A percentile compares a stretch with the other conserved stretches of the same genome.
These are phyloP conservation scores for Ophiostoma quercus DNA, from an alignment of 2,329 filamentous ascomycete genomes.

Conservation along the genomic window DNA sequence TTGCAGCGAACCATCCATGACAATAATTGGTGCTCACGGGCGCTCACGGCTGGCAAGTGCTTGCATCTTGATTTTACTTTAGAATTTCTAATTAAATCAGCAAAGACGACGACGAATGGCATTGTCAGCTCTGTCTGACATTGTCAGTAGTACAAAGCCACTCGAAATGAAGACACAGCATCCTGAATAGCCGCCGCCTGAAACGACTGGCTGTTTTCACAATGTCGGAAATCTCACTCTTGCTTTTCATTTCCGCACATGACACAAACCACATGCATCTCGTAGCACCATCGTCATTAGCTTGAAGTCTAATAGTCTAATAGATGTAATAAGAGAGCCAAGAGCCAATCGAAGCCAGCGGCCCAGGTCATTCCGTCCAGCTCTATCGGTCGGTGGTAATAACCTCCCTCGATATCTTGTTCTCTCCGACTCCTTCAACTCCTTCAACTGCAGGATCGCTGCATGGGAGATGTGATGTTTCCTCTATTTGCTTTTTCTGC, in stretches of 20 bases:
- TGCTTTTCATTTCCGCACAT: slow-evolving; percentile 15
- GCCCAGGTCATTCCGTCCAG: background rate
- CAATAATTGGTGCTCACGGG: background rate
- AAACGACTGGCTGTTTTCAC: background rate
- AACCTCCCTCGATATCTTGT: background rate
- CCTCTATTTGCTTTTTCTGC: background rate
- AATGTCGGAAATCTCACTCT: background rate
- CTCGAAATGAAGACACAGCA: background rate
- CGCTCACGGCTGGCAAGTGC: background rate
- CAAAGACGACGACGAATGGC: background rate
- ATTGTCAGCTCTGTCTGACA: background rate
- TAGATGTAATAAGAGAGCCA: background rate
- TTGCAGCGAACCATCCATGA: background rate
- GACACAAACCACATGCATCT: slow-evolving; percentile 13
- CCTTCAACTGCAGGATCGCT: slow-evolving; percentile 1
- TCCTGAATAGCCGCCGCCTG: background rate
- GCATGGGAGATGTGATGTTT: background rate
- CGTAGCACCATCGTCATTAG: background rate
- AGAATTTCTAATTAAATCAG: background rate
- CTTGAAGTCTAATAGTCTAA: background rate
- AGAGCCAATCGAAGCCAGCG: background rate
- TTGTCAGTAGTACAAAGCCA: background rate
- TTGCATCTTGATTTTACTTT: background rate
- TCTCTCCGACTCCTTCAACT: background rate
- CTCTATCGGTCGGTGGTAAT: background rate